Evolutionary conservation across 345 rosid species (phyloP).

Genomic region (Salix dunnii): DNA sequence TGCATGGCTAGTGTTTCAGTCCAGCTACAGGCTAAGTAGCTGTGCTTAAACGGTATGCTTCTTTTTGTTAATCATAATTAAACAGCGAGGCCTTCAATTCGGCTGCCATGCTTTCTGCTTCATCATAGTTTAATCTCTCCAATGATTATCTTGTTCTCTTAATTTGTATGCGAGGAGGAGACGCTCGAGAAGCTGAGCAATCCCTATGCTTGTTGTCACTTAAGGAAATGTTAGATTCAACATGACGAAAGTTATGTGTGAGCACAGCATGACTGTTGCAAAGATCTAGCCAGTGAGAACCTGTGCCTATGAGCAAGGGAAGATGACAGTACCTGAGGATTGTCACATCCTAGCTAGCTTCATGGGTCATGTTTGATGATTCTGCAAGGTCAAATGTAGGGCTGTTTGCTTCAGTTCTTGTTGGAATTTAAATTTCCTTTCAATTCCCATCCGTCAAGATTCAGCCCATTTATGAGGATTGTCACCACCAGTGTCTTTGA

Average conservation of each 20-base stretch:
- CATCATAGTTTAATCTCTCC: neutral
- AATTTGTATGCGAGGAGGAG: neutral
- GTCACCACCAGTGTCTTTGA: neutral
- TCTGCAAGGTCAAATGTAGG: neutral
- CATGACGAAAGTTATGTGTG: neutral
- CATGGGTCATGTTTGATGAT: neutral
- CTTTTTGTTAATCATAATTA: neutral
- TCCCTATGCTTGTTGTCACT: neutral
- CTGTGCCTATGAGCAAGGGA: neutral
- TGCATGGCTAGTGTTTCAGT: neutral
- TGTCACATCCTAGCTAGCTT: neutral
- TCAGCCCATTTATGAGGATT: neutral
- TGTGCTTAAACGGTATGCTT: neutral
- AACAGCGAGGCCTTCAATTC: neutral
- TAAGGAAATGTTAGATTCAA: neutral
- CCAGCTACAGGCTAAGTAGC: neutral
- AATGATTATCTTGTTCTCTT: neutral
- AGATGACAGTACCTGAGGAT: neutral
- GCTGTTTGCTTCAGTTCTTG: neutral
- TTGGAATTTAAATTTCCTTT: neutral
- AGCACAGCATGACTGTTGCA: neutral
- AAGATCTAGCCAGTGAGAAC: neutral
- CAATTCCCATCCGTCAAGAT: neutral
- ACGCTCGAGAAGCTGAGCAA: neutral
- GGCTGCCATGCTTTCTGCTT: neutral